Conservation (phyloP, 2,329 filamentous ascomycete species). For the Diplodia sapinea region DNA sequence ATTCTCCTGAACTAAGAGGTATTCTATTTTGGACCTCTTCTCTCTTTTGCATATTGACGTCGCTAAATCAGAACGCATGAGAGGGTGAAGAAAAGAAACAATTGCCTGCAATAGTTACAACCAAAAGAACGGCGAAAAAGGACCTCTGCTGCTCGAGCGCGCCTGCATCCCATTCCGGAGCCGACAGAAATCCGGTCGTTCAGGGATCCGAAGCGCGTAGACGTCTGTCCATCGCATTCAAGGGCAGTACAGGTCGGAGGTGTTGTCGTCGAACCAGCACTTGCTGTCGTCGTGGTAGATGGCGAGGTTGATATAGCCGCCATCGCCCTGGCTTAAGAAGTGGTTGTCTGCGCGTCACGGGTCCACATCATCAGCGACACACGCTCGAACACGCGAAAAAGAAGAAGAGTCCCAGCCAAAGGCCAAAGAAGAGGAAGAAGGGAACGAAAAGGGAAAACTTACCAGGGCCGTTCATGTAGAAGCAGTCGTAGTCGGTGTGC, state of each 20-base stretch:
- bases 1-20: neutral
- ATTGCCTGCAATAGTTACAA: neutral
- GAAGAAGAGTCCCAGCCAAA: too few species aligned
- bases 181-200: neutral
- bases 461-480: conserved; percentile 29
- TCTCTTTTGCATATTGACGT: neutral
- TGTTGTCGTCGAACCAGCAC: conserved; percentile 23
- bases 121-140: neutral
- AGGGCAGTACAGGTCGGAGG: conserved; percentile 28
- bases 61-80: neutral
- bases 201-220: too few species aligned
- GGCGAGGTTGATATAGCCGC: conserved; percentile 30
- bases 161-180: neutral
- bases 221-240: neutral
- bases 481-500: conserved; percentile 31
- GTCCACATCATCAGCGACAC: too few species aligned
- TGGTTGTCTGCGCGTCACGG: conserved; percentile 15
- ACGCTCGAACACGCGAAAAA: too few species aligned
- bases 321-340: conserved; percentile 28
- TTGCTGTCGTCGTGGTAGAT: conserved; percentile 28
- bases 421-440: neutral
- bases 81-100: neutral
- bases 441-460: neutral
- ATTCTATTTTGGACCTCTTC: neutral
- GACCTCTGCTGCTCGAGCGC: neutral